Conservation (phyloP, 257 asterid species). For the Catharanthus roseus region DNA sequence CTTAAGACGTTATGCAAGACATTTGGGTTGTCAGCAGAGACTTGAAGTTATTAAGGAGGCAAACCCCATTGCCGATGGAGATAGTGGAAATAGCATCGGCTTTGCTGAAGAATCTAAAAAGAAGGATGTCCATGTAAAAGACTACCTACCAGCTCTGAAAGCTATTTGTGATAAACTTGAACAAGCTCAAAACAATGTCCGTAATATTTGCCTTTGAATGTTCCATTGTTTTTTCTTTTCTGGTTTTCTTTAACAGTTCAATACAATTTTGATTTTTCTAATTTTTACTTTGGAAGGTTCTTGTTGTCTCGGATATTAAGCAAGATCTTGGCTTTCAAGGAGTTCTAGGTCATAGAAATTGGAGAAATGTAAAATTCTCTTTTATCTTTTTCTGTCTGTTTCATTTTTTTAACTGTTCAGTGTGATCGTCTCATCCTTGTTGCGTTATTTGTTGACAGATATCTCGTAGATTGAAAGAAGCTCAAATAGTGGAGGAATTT, state of each 20-base stretch:
- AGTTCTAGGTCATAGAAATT: conserved; percentile 57
- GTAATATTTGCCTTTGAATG: conserved; percentile 14
- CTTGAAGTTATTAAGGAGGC: conserved; percentile 69
- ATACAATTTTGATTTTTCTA: neutral
- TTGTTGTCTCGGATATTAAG: conserved; percentile 75
- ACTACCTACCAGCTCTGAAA: conserved; percentile 66
- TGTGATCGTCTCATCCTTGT: conserved; percentile 5
- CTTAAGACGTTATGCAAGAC: conserved; percentile 67
- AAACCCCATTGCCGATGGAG: conserved; percentile 36
- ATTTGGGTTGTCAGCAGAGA: conserved; percentile 72
- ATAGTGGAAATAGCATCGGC: conserved; percentile 38
- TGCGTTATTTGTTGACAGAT: conserved; percentile 36
- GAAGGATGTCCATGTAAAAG: conserved; percentile 59
- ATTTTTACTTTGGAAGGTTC: conserved; percentile 50
- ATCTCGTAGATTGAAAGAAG: conserved; percentile 72
- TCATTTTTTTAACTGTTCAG: neutral
- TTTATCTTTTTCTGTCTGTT: neutral
- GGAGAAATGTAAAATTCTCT: conserved; percentile 61
- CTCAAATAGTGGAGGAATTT: conserved; percentile 60
- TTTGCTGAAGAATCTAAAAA: conserved; percentile 31
- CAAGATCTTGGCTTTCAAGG: conserved; percentile 69
- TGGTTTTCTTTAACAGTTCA: conserved; percentile 16
- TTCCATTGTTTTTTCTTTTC: conserved; percentile 2
- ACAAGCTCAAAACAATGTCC: conserved; percentile 68
- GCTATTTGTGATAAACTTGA: conserved; percentile 76